Evolutionary conservation across 2,329 filamentous ascomycete genomes (phyloP), one percentile per base, ranked within the genome.

Genomic region (Cytospora mali): DNA sequence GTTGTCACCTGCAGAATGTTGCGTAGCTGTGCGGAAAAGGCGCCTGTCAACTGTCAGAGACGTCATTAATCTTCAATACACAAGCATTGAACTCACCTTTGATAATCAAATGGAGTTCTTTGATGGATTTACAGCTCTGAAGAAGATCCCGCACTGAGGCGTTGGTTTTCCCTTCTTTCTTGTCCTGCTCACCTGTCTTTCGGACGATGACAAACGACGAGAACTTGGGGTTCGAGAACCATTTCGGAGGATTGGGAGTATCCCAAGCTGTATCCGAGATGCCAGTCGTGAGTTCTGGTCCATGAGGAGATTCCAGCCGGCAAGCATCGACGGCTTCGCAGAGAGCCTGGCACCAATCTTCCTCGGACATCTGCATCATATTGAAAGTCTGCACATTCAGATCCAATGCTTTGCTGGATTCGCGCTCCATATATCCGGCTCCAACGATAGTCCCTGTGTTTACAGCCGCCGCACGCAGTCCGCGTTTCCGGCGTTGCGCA

Each of bases 301-400:
- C 39, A n/a, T 49, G 5, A 1, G 21, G 27, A 9, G 9, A 23
- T 21, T 25, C 39, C 9, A 31, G n/a, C 3, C 31, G 50, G 13
- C 51, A 14, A 2, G 50, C 27, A 6, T 74, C 50, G 4, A 81
- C 72, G 1, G 73, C 76, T 64, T 82, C 77, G 1, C 76, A 75
- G 51, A 81, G 76, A 11, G 75, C 62, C 14, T 76, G 70, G 59
- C 77, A 76, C 5, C 80, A 69, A 23, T 80, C 79, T 4, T 66
- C 62, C 64, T 80, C 79, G 0, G 66, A 69, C 7, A 70, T 46
- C 7, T 42, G 54, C 31, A 55, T 48, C 46, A 55, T 46, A 2
- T 61, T 64, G n/a, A 59, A 6, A 31, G 56, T 60, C 16, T 55
- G 16, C 5, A 46, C 28, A 7, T 33, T 52, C 11, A 31, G 27